These are phyloP conservation scores for Trichocladium uniseriatum DNA, from an alignment of 495 filamentous ascomycete species.

Conservation along the genomic window DNA sequence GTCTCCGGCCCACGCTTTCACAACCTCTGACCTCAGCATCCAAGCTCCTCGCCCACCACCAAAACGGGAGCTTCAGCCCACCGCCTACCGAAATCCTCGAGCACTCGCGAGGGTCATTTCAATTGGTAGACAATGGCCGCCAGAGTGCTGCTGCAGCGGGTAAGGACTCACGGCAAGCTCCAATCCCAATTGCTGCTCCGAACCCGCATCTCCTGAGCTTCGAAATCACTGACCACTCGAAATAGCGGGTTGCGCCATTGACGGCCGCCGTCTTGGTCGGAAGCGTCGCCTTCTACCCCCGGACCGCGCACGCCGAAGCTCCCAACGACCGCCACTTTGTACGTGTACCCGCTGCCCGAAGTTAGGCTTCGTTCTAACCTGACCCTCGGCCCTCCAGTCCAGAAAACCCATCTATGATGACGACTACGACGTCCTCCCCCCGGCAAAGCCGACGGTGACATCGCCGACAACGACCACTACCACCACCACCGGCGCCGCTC, in stretches of 20 bases:
- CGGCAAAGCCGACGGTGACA: conserved; percentile 14
- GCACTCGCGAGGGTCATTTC: conserved; percentile 10
- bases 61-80: conserved; percentile 1
- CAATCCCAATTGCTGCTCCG: neutral
- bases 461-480: conserved; percentile 27
- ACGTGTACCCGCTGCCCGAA: conserved; percentile 10
- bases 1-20: conserved; percentile 1
- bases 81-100: conserved; percentile 1
- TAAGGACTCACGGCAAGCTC: conserved; percentile 12
- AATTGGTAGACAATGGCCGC: conserved; percentile 44
- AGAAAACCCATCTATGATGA: conserved; percentile 90
- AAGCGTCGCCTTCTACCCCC: conserved; percentile 36
- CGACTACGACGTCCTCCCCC: conserved; percentile 45
- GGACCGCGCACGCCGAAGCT: conserved; percentile 39
- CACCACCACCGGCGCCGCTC: conserved; percentile 19
- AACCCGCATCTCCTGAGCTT: neutral
- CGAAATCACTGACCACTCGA: conserved; percentile 4
- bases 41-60: conserved; percentile 3
- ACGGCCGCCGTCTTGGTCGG: conserved; percentile 39
- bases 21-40: conserved; percentile 8
- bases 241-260: conserved; percentile 38
- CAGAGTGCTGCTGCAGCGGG: conserved; percentile 44
- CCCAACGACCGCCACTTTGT: conserved; percentile 29
- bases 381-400: conserved; percentile 23
- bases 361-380: conserved; percentile 5